Base-by-base conservation (phyloP, 2,329 filamentous ascomycete genomes). In the Diaporthe humulicola region DNA sequence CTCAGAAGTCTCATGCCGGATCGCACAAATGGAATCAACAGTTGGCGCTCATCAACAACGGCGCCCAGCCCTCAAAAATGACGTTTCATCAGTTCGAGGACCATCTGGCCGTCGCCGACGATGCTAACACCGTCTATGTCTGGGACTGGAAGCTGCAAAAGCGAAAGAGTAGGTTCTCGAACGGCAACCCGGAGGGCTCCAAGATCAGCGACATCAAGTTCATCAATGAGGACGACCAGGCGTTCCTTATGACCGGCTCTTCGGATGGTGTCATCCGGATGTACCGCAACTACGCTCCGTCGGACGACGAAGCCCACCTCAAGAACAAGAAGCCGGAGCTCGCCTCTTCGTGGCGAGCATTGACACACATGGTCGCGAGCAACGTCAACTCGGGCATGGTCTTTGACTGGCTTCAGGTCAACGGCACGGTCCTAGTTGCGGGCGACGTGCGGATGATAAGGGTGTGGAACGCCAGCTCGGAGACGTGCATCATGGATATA, bases 321-420 rank as follows among this genome's bases (percentile, higher is more conserved):
- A 72, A 66, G 77, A 89, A 92, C 64, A 89, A 89, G 77, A 89
- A 92, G 70, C 93, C 97, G 38, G 94, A 98, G 84, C 90, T 99
- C 40, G 95, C 97, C 4, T 95, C 96, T 0, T 91, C 95, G 25
- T 98, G 97, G 91, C 92, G 97, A 61, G 97, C 97, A 6, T 86
- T 99, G 75, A 98, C 95, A 17, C 95, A 99, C 84, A 93, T 98
- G 82, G 94, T 98, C 8, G 95, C 96, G 5, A 98, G 95, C 83
- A 98, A 96, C 80, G 93, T 96, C 80, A 98, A 98, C 82, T 96
- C 96, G 1, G 97, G 97, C 30, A 93, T 99, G 85, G 96, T 98
- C 36, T 97, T 98, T 82, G 96, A 99, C 83, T 99, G 97, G 97
- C 96, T 98, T 83, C 97, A 99, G 85, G 96, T 97, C n/a, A 95